phyloP scores from a whole-genome alignment of 2,329 filamentous ascomycete species.

The Alternaria infectoria region DNA sequence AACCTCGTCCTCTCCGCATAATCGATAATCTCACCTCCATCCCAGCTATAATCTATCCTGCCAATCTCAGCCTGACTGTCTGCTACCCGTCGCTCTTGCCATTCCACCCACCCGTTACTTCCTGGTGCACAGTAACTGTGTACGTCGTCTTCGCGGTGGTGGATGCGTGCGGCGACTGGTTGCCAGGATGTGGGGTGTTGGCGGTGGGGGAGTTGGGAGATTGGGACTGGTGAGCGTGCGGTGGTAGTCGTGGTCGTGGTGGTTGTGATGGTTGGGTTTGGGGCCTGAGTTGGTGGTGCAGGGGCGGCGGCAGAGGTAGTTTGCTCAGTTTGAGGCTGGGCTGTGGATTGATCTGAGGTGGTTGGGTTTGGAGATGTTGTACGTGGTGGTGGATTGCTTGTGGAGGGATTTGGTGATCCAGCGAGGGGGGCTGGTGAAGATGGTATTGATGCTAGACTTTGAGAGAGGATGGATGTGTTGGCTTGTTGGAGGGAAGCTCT shows the following conservation, averaged over 20 bases:
- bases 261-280: not conserved
- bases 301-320: not conserved
- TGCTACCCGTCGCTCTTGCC: not conserved
- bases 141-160: constrained; percentile 1
- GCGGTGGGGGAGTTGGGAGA: not conserved
- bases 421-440: not conserved
- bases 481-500: not conserved
- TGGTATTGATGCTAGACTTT: not conserved
- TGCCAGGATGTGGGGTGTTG: not conserved
- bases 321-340: not conserved
- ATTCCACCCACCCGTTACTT: not conserved
- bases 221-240: not conserved
- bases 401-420: not conserved
- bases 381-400: not conserved
- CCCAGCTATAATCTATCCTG: not conserved
- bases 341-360: not conserved
- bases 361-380: not conserved
- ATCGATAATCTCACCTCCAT: not conserved
- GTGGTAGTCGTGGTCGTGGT: not conserved
- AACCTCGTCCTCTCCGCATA: not conserved
- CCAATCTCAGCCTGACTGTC: not conserved
- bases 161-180: not conserved
- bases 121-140: not conserved
- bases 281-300: not conserved
- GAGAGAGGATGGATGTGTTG: not conserved